Evolutionary conservation across 768 basidiomycete species (phyloP).

Genomic region (Suillus occidentalis): DNA sequence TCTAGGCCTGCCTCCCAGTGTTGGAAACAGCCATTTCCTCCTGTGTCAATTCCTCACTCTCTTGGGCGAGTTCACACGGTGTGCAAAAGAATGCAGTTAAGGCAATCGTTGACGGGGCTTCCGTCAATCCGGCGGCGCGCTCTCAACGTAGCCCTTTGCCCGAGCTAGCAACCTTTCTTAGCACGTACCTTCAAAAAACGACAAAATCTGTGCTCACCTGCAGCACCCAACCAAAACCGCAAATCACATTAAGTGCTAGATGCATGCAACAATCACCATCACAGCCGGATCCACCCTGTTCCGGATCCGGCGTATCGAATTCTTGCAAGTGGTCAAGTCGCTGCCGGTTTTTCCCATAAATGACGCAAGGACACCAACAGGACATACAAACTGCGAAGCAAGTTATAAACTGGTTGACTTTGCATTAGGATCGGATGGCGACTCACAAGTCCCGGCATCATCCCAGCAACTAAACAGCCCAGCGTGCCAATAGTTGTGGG

Average conservation of each 20-base stretch:
- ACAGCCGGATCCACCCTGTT: conserved; percentile 29
- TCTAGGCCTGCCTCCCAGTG: no score
- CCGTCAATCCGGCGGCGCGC: conserved; percentile 49
- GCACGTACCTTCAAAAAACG: not conserved
- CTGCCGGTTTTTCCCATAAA: conserved; percentile 37
- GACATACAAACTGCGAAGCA: conserved; percentile 17
- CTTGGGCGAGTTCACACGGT: conserved; percentile 51
- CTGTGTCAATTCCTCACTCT: conserved; percentile 45
- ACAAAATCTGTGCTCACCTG: not conserved
- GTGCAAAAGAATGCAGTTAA: conserved; percentile 40
- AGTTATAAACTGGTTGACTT: not conserved
- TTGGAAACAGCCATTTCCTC: conserved; percentile 32
- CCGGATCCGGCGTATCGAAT: conserved; percentile 35
- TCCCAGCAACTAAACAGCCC: conserved; percentile 5
- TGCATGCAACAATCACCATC: conserved; percentile 20
- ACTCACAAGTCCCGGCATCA: conserved; percentile 7
- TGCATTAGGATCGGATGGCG: not conserved
- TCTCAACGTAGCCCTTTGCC: conserved; percentile 40
- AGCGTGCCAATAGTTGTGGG: not conserved
- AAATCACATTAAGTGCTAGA: conserved; percentile 5
- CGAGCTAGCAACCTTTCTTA: conserved; percentile 21
- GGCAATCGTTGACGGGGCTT: conserved; percentile 41
- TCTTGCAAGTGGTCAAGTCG: conserved; percentile 34
- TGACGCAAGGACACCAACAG: conserved; percentile 39
- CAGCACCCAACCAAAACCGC: conserved; percentile 8